Evolutionary conservation across 495 filamentous ascomycete genomes (phyloP), one percentile per base, ranked within the genome.

Genomic region (Bacidia rubella): DNA sequence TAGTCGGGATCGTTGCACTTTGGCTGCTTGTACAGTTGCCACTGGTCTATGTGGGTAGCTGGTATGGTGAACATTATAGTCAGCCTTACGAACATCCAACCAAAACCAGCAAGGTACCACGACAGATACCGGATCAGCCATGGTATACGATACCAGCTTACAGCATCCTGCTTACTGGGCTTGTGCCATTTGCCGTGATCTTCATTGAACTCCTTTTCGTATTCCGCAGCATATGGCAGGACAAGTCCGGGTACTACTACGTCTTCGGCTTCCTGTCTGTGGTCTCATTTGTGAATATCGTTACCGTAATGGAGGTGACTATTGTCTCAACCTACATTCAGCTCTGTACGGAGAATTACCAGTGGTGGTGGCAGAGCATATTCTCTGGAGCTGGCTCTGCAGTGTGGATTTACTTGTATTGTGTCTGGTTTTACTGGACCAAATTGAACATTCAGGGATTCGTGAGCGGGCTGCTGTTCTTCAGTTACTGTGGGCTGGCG

Each of bases 291-390:
- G 86, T 96, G 38, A 67, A 90, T 15, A 73, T 92, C 11, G 65
- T 94, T 20, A 87, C 85, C 1, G 80, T 95, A 23, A 77, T 87
- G 48, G 87, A 96, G 71, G 88, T 93, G 51, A 93, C 87, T 1
- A 81, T 96, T 25, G 87, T 95, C 48, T 83, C 80, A 2, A 89
- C 87, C 15, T 96, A 96, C 63, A 79, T 85, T 43, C 83, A 86
- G 64, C 78, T 96, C 21, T 94, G 89, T 68, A 70, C 79, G 11
- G 90, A 86, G 80, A 90, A 95, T 63, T 87, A 94, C 66, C 76
- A 92, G 64, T 96, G 90, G 90, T 93, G 86, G 87, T 95, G 88
- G 88, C 84, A 87, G 62, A 87, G 83, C 57, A 92, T 96, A 70
- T 65, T 88, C 35, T 78, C 90, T 15, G 90, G 90, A 40, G 83